Evolutionary conservation across 345 rosid genomes (phyloP), one percentile per base, ranked within the genome.

Genomic region (Salix udensis): DNA sequence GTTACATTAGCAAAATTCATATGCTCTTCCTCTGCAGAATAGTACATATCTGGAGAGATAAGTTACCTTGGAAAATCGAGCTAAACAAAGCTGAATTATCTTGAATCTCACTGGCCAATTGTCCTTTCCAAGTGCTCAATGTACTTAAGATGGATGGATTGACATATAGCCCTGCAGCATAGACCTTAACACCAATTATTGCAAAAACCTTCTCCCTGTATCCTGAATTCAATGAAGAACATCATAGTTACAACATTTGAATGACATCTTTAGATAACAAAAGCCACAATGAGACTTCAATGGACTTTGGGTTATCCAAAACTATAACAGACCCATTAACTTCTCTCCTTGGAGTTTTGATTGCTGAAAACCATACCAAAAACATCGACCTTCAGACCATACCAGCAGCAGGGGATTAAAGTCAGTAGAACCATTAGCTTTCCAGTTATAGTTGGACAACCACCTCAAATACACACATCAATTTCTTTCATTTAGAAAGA

Each of bases 121-220:
- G 19, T 40, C 92, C 98, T 84, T 84, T 89, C 97, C 93, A 87
- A 69, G 86, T 67, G 36, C 30, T 78, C 85, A 90, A 74, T 53
- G 80, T 66, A 24, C 81, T 79, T 34, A 84, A 48, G 76, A 93
- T 78, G 69, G 94, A 84, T 61, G 78, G 87, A 74, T 88, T 81
- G 30, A 85, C 72, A 70, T 90, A 93, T 11, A 93, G 73, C 50
- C 94, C 98, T 1, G 94, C 97, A 70, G 96, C 97, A 71, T 95
- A 89, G 79, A 93, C 97, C 87, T 93, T 91, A 18, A 91, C 92
- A 42, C 96, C 92, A 11, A 95, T 88, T 72, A 93, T 84, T 21
- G 96, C 98, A 85, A 93, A 88, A 70, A 84, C 89, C 79, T 91
- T 95, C 89, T 93, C 97, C 83, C 96, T 88, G 82, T 86, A 89